Evolutionary conservation across 306 rosid genomes (phyloP), one percentile per base, ranked within the genome.

Genomic region (Quillaja saponaria): DNA sequence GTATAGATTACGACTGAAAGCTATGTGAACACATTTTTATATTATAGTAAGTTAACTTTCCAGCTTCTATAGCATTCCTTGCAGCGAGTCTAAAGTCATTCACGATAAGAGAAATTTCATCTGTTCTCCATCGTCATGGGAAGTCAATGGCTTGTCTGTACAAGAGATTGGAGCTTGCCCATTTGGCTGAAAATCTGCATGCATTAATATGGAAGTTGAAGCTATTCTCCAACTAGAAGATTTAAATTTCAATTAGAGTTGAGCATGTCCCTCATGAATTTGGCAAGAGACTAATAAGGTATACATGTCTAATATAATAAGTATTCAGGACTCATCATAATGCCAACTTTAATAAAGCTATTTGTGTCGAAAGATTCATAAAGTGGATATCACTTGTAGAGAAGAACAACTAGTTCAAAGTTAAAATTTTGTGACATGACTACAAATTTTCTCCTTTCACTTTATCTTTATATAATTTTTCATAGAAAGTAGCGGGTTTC

Each of bases 1-100:
- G 4, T 21, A 39, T 19, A 54, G 21, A 19, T 19, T 58, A 42
- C 20, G 50, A 35, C 16, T 44, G 21, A 65, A 25, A 65, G 37
- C 28, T 20, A 13, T 35, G 19, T 42, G 33, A 45, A 16, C 11
- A 12, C 4, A 18, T 10, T 13, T 40, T 10, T 13, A 7, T 13
- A 14, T 20, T 57, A 47, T 21, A 19, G 46, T 6, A 39, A 12
- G 13, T 12, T 39, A 8, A 35, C 25, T 67, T 51, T 84, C 88
- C 89, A 48, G 91, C 95, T 80, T 84, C 84, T 0, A 84, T 76
- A 11, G 82, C 90, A 71, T 80, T 80, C 25, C 78, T 71, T 3
- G 80, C 85, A 16, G 85, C 83, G 8, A 53, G 72, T 47, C 82
- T 71, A 61, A 74, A 87, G 59, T 85, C 77, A 33, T 85, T 71